Percentiles rank a stretch among this genome's conserved stretches.
These are phyloP conservation scores for Leptoxyphium fumago DNA, from an alignment of 2,329 filamentous ascomycete genomes.

Conservation along the genomic window DNA sequence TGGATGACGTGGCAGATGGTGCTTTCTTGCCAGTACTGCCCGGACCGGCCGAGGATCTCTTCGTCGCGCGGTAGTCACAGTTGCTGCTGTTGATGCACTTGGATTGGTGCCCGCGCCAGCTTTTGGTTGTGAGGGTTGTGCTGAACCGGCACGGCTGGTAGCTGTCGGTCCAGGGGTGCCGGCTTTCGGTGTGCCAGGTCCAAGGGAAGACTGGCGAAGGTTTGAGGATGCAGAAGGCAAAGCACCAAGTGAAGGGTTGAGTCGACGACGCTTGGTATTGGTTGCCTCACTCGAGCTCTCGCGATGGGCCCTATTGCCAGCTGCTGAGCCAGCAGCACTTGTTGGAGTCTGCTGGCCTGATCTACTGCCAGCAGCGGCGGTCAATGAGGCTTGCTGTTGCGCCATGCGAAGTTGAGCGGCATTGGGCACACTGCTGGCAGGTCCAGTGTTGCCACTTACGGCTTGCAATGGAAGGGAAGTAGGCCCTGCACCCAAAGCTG, in stretches of 20 bases:
- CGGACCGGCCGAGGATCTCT: slow-evolving; percentile 5
- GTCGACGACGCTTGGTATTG: slow-evolving; percentile 42
- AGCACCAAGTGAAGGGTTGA: slow-evolving; percentile 37
- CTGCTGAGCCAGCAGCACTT: neutral
- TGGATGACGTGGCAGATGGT: slow-evolving; percentile 9
- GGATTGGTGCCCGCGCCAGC: slow-evolving; percentile 2
- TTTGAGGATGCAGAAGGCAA: slow-evolving; percentile 40
- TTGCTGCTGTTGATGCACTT: neutral
- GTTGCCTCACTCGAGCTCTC: slow-evolving; percentile 25
- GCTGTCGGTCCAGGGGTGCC: slow-evolving; percentile 38
- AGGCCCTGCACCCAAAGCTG: slow-evolving; percentile 5
- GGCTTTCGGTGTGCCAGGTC: slow-evolving; percentile 48
- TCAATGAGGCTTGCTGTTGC: slow-evolving; percentile 16
- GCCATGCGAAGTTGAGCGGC: slow-evolving; percentile 32
- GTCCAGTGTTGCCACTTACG: slow-evolving; percentile 39
- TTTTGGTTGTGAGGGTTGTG: slow-evolving; percentile 31
- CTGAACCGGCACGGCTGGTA: slow-evolving; percentile 40
- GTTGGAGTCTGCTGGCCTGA: slow-evolving; percentile 11
- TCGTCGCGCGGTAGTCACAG: slow-evolving; percentile 23
- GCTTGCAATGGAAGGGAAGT: slow-evolving; percentile 36
- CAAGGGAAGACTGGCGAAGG: slow-evolving; percentile 46
- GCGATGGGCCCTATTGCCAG: slow-evolving; percentile 14
- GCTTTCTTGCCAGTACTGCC: slow-evolving; percentile 6
- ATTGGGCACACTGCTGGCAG: slow-evolving; percentile 32
- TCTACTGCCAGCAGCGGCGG: slow-evolving; percentile 9